phyloP scores from a whole-genome alignment of 2,329 filamentous ascomycete genomes.

The Sclerotinia subarctica region DNA sequence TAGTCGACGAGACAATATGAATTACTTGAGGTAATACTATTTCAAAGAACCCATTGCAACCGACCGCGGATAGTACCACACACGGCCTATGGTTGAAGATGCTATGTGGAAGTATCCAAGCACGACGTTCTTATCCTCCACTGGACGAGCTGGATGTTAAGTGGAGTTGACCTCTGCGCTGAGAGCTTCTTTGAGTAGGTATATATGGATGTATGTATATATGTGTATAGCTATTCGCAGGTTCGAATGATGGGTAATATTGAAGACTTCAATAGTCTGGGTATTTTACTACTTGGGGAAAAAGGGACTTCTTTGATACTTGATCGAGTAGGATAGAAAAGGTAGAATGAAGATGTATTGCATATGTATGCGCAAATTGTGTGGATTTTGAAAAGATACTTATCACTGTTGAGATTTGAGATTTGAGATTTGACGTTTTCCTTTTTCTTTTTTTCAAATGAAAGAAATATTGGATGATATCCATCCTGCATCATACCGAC shows the following conservation, averaged over 20 bases:
- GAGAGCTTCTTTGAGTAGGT: background rate
- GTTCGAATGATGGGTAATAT: background rate
- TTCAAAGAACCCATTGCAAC: slow-evolving; percentile 16
- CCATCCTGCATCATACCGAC: background rate
- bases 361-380: background rate
- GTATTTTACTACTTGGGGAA: background rate
- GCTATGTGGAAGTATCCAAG: background rate
- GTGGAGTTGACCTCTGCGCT: background rate
- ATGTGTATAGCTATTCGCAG: background rate
- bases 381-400: background rate
- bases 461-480: background rate
- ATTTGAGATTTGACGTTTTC: background rate
- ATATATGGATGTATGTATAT: background rate
- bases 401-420: background rate
- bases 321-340: background rate
- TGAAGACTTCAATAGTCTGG: background rate
- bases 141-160: background rate
- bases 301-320: background rate
- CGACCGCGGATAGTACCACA: background rate
- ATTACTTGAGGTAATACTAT: background rate
- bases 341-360: background rate
- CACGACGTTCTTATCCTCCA: background rate
- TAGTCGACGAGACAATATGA: slow-evolving; percentile 7
- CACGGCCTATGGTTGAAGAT: background rate
- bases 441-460: background rate